Conservation (phyloP, 495 filamentous ascomycete species). For the Hypoxylon rickii region DNA sequence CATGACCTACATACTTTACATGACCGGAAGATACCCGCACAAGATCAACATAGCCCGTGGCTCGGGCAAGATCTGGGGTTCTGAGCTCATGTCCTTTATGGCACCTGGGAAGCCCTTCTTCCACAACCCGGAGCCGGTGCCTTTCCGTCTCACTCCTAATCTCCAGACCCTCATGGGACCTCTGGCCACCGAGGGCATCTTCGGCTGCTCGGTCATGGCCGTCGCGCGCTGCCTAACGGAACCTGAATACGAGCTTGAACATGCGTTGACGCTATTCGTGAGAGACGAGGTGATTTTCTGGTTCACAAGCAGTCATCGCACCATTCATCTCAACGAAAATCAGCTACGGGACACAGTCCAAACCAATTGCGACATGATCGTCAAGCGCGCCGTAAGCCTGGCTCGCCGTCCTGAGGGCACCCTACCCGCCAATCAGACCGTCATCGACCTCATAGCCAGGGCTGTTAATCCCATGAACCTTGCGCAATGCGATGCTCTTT, state of each 20-base stretch:
- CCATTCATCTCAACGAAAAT: constrained; percentile 59
- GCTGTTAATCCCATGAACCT: constrained; percentile 87
- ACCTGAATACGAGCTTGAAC: constrained; percentile 85
- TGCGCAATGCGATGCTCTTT: constrained; percentile 83
- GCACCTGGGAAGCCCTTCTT: constrained; percentile 80
- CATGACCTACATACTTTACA: constrained; percentile 98
- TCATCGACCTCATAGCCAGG: constrained; percentile 85
- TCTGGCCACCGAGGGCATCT: constrained; percentile 92
- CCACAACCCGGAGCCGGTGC: constrained; percentile 91
- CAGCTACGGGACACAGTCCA: constrained; percentile 86
- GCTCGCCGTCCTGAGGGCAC: constrained; percentile 66
- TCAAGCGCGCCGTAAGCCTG: constrained; percentile 83
- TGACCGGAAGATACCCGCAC: constrained; percentile 90
- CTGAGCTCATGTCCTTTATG: constrained; percentile 87
- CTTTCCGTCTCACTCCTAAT: constrained; percentile 96
- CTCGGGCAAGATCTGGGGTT: constrained; percentile 94
- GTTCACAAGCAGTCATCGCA: constrained; percentile 81
- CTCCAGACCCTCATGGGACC: constrained; percentile 95
- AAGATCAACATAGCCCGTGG: constrained; percentile 90
- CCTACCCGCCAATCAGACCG: constrained; percentile 92
- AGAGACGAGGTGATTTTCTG: constrained; percentile 98
- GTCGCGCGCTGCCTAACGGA: constrained; percentile 96
- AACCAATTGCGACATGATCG: constrained; percentile 84
- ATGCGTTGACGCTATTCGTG: constrained; percentile 90
- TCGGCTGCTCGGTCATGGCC: constrained; percentile 87